Conservation (phyloP, 163 green algal species). For the Coccomyxa subellipsoidea region DNA sequence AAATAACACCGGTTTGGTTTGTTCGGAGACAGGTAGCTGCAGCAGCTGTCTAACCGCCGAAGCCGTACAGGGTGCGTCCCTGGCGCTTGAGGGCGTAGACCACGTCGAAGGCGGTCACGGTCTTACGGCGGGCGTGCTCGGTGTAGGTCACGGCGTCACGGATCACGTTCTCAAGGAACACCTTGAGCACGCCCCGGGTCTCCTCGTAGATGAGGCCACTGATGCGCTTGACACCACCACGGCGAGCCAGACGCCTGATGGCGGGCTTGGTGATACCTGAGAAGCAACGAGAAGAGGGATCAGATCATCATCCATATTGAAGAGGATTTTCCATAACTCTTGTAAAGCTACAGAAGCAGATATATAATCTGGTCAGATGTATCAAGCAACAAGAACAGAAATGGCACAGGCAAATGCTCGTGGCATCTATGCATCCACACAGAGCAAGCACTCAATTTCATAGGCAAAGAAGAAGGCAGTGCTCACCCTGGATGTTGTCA, state of each 20-base stretch:
- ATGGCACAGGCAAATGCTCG: no score
- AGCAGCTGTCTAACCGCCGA: constrained; percentile 53
- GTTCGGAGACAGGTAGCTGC: not conserved
- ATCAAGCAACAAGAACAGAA: no score
- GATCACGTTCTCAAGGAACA: constrained; percentile 96
- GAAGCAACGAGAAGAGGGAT: not conserved
- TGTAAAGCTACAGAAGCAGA: no score
- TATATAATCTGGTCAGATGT: no score
- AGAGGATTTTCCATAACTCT: not conserved
- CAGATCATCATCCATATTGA: not conserved
- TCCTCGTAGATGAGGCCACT: constrained; percentile 98
- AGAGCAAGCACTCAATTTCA: not conserved
- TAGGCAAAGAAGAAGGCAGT: not conserved
- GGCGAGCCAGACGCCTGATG: constrained; percentile 81
- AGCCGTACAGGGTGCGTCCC: constrained; percentile 94
- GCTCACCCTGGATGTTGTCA: constrained; percentile 86
- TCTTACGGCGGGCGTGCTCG: constrained; percentile 93
- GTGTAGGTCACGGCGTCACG: constrained; percentile 95
- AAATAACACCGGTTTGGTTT: constrained; percentile 25
- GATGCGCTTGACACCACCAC: constrained; percentile 91
- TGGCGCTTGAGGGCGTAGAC: constrained; percentile 98
- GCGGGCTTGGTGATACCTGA: constrained; percentile 87
- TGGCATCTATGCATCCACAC: no score
- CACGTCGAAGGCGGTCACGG: constrained; percentile 86
- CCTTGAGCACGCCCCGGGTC: constrained; percentile 82